Base-by-base conservation (phyloP, 1,284 basidiomycete species). In the Anthracocystis panici-leucophaei region DNA sequence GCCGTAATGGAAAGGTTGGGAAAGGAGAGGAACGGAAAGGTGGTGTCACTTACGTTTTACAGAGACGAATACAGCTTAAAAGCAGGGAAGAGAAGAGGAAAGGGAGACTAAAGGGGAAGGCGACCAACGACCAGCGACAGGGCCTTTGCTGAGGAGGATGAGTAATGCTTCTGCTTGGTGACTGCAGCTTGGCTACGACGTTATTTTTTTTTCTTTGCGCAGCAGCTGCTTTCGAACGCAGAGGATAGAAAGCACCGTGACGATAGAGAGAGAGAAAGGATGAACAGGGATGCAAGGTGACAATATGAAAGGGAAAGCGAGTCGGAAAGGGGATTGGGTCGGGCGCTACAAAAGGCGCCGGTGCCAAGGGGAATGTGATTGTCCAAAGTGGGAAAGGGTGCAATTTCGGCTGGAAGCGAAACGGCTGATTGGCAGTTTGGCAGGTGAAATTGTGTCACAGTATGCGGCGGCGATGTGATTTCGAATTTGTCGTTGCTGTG, bases 71-170 rank as follows among this genome's bases (percentile, higher is more conserved):
- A 42, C 55, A 40, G 44, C 40, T 51, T 57, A 33, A 51, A 51
- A 55, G 41, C 51, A 65, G 45, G 23, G 3, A n/a, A 40, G 21
- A 41, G 10, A 8, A 23, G n/a, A 48, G 40, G 40, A 35, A 53
- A 38, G n/a, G 31, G 14, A 60, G 60, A 58, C 58, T 50, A 46
- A 27, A 56, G 42, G 21, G 31, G 27, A 60, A 65, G 62, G 62
- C 55, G 50, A 52, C 54, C 45, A 38, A 50, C 68, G 68, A 65
- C 68, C 68, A 70, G 68, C 62, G 68, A 58, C 18, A 65, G 50
- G 49, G 52, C 60, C 48, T 64, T 64, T 56, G 44, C n/a, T 45
- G 41, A 33, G 35, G 31, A 52, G 50, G 9, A 31, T 27, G 35
- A 29, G 21, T 33, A 29, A 7, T 11, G 40, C 25, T 54, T 40